A percentile compares a stretch with the other conserved stretches of the same genome.
phyloP scores from a whole-genome alignment of 495 filamentous ascomycete genomes.

The Lophium mytilinum region DNA sequence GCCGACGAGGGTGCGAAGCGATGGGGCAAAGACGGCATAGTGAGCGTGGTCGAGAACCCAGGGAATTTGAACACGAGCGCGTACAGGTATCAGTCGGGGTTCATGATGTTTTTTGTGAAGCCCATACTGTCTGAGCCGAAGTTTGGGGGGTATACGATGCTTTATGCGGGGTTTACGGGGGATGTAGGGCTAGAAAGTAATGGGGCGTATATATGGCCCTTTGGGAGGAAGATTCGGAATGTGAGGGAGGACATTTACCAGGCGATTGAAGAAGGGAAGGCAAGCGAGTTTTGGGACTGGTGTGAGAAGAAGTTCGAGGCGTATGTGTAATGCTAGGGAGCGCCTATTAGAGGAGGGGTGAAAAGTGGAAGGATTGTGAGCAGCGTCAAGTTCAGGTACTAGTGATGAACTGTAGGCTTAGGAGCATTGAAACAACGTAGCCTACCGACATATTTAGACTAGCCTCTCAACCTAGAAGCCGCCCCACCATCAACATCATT shows the following conservation, averaged over 20 bases:
- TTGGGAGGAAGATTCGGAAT: conserved; percentile 11
- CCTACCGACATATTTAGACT: too few species aligned
- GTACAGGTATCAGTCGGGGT: conserved; percentile 20
- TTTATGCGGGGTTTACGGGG: conserved; percentile 24
- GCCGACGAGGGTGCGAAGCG: conserved; percentile 33
- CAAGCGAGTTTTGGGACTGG: conserved; percentile 31
- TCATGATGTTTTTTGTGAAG: neutral
- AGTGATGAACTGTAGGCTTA: too few species aligned
- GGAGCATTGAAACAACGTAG: too few species aligned
- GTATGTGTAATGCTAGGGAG: neutral
- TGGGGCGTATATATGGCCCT: conserved; percentile 26
- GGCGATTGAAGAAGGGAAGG: conserved; percentile 13
- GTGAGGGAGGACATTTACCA: conserved; percentile 13
- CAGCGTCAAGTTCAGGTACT: too few species aligned
- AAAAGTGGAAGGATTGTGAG: too few species aligned
- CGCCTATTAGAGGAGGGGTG: too few species aligned
- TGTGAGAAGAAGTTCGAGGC: conserved; percentile 27
- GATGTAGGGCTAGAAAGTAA: conserved; percentile 21
- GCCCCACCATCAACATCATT: too few species aligned
- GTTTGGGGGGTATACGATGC: conserved; percentile 29
- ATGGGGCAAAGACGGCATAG: conserved; percentile 27
- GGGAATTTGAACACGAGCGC: conserved; percentile 35
- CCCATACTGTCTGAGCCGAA: conserved; percentile 13
- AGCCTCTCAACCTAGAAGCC: too few species aligned
- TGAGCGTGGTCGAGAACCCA: conserved; percentile 23